A percentile compares a stretch with the other conserved stretches of the same genome.
Conservation (phyloP, 768 basidiomycete species). For the Boletus rubroflammeus region DNA sequence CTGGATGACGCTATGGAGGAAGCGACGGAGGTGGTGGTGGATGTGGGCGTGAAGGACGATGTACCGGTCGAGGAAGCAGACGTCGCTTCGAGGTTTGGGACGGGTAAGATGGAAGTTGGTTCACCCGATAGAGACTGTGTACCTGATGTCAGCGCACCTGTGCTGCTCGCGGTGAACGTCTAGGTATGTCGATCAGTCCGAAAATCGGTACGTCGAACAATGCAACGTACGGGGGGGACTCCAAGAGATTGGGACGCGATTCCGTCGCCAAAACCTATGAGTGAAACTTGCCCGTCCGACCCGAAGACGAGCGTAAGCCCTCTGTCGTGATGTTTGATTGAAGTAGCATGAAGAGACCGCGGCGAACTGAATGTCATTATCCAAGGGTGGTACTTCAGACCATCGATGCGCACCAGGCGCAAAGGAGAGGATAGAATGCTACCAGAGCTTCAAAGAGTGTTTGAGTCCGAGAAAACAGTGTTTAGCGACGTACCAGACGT, state of each 20-base stretch:
- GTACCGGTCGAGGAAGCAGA: constrained; percentile 5
- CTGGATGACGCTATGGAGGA: constrained; percentile 7
- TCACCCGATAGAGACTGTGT: not conserved
- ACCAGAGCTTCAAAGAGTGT: not conserved
- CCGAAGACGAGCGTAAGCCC: constrained; percentile 27
- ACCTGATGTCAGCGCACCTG: not conserved
- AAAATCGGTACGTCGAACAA: not conserved
- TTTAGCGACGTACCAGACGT: constrained; percentile 1
- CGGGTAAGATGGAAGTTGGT: constrained; percentile 1
- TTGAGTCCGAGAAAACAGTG: not conserved
- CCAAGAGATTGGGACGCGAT: not conserved
- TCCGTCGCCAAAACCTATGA: constrained; percentile 17
- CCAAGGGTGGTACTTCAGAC: constrained; percentile 8
- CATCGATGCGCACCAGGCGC: constrained; percentile 32
- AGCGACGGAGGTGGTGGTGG: not conserved
- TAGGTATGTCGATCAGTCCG: constrained; percentile 1
- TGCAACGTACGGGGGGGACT: constrained; percentile 3
- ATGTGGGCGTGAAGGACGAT: constrained; percentile 1
- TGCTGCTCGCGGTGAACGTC: constrained; percentile 4
- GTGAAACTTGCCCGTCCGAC: constrained; percentile 27
- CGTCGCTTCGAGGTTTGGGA: constrained; percentile 21
- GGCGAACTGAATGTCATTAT: constrained; percentile 20
- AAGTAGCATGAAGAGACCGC: constrained; percentile 6
- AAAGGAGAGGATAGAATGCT: constrained; percentile 3
- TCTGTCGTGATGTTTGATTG: constrained; percentile 15